phyloP scores from a whole-genome alignment of 2,329 filamentous ascomycete species.

The Pseudocercospora fijiensis region DNA sequence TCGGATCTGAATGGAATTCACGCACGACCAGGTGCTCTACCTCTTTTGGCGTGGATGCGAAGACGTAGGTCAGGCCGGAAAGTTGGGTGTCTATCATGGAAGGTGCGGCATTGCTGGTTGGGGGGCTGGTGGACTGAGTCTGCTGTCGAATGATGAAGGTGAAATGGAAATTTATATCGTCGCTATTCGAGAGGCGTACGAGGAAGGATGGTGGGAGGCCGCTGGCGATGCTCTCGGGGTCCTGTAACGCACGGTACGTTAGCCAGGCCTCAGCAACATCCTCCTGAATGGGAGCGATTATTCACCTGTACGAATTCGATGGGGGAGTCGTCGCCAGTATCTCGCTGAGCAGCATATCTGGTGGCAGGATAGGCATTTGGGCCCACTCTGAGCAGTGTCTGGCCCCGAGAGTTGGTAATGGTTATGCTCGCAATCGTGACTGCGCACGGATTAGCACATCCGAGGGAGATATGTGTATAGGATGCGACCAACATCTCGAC shows the following conservation, averaged over 20 bases:
- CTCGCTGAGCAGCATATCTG: constrained; percentile 69
- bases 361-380: constrained; percentile 88
- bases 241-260: constrained; percentile 56
- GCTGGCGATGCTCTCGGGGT: constrained; percentile 61
- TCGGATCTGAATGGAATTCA: constrained; percentile 95
- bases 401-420: constrained; percentile 76
- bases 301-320: constrained; percentile 90
- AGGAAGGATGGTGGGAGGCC: constrained; percentile 67
- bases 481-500: constrained; percentile 69
- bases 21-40: constrained; percentile 90
- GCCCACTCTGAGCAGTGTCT: constrained; percentile 71
- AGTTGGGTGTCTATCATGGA: constrained; percentile 69
- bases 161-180: constrained; percentile 90
- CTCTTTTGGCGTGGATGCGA: constrained; percentile 80
- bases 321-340: constrained; percentile 69
- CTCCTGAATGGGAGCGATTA: not conserved
- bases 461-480: constrained; percentile 13
- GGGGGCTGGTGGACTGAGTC: constrained; percentile 41
- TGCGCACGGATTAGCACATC: constrained; percentile 43
- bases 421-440: constrained; percentile 83
- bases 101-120: constrained; percentile 19
- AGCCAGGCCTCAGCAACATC: not conserved
- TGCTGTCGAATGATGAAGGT: constrained; percentile 72
- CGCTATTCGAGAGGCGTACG: constrained; percentile 82
- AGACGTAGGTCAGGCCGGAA: constrained; percentile 87